Base-by-base conservation (phyloP, 352 stramenopile genomes). In the Globisporangium paroecandrum region DNA sequence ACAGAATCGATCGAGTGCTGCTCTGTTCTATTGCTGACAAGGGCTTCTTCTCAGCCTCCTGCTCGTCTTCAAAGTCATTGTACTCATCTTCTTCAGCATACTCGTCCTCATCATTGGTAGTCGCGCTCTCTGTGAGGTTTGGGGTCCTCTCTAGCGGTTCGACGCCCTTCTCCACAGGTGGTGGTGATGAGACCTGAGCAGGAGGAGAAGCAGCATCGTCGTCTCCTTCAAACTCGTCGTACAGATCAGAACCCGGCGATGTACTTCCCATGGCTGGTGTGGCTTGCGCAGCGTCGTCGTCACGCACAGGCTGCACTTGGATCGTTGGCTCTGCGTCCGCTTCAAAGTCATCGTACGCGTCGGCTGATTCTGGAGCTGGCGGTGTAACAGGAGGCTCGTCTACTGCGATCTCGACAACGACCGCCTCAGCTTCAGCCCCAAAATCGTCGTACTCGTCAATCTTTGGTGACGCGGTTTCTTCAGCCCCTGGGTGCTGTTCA, bases 81-180 rank as follows among this genome's bases (percentile, higher is more conserved):
- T 83, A 89, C 6, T 56, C 77, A 13, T 72, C 66, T 10, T 85
- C 69, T 27, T 85, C 71, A 15, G 79, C 72, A 36, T 79, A 77
- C 61, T 75, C 64, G 22, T 65, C 60, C 7, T 79, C 70, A n/a
- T 56, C 69, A 20, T 77, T 72, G 18, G 1, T 58, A 58, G 25
- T 27, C 24, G 20, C 41, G 18, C 10, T 36, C 25, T 22, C 29
- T 27, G 56, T 32, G 32, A 32, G 29, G 5, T 27, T 43, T 5
- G 41, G 41, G n/a, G 5, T 47, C 41, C 13, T 20, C 18, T 25
- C 32, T n/a, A 10, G 8, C 9, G 56, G 22, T 10, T 32, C n/a
- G 9, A 15, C 32, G 4, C 10, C 12, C 56, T 46, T 36, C 38
- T 25, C 24, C 25, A 25, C 25, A 4, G 18, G 22, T 24, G 8